A percentile compares a stretch with the other conserved stretches of the same genome.
phyloP scores from a whole-genome alignment of 352 stramenopile genomes.

The Globisporangium solare region DNA sequence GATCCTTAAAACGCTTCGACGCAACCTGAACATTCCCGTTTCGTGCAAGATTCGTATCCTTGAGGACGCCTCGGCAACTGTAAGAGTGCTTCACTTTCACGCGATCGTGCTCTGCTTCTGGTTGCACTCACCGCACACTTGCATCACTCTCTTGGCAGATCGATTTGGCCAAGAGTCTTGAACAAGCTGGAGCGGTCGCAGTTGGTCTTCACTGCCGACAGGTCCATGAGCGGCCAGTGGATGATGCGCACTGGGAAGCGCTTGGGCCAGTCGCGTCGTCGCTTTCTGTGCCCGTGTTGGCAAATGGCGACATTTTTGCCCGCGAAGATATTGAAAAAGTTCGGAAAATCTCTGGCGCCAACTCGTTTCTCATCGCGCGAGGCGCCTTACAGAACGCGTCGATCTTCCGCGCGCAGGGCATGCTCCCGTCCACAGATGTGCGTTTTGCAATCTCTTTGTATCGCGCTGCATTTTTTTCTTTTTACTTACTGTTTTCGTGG shows the following conservation, averaged over 20 bases:
- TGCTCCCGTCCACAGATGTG: conserved; percentile 57
- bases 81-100: conserved; percentile 17
- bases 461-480: not conserved
- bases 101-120: not conserved
- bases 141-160: conserved; percentile 27
- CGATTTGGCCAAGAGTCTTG: conserved; percentile 52
- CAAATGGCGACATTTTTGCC: conserved; percentile 86
- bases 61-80: conserved; percentile 53
- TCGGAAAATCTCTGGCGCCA: conserved; percentile 48
- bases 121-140: not conserved
- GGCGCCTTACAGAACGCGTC: conserved; percentile 82
- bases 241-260: conserved; percentile 72
- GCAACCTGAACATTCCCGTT: conserved; percentile 79
- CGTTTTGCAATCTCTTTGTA: not conserved
- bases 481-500: not conserved
- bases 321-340: conserved; percentile 68
- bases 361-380: conserved; percentile 80
- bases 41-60: conserved; percentile 88
- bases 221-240: conserved; percentile 54
- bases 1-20: conserved; percentile 79
- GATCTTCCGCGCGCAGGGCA: conserved; percentile 65
- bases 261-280: conserved; percentile 63
- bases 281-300: conserved; percentile 76
- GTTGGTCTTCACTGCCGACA: conserved; percentile 72
- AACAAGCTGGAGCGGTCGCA: conserved; percentile 59